phyloP scores from a whole-genome alignment of 257 asterid species.

The Henckelia pumila region DNA sequence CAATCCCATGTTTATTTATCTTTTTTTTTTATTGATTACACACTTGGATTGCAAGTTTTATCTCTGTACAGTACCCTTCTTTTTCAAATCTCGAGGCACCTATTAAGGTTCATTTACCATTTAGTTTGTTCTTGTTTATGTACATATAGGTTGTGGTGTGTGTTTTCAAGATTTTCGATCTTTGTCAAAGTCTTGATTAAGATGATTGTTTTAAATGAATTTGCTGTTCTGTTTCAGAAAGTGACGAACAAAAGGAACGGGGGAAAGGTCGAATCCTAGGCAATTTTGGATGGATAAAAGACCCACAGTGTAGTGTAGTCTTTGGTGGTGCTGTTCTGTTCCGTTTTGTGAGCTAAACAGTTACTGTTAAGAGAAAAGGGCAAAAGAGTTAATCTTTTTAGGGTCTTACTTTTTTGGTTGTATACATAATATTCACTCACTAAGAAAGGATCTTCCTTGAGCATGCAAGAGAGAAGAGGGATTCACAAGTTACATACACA shows the following conservation, averaged over 20 bases:
- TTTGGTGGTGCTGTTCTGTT: constrained; percentile 40
- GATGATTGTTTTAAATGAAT: constrained; percentile 21
- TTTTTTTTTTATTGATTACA: constrained; percentile 2
- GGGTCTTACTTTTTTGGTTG: constrained; percentile 31
- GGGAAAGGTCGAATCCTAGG: constrained; percentile 64
- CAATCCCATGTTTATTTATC: constrained; percentile 34
- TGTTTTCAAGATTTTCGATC: constrained; percentile 27
- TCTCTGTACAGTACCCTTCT: constrained; percentile 13
- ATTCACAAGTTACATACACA: constrained; percentile 52
- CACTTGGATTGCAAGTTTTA: constrained; percentile 34
- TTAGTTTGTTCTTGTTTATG: too few relatives aligned
- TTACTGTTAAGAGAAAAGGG: constrained; percentile 44
- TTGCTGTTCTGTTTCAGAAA: constrained; percentile 36
- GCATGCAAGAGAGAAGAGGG: constrained; percentile 66
- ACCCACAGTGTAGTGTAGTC: constrained; percentile 27
- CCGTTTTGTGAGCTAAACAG: constrained; percentile 46
- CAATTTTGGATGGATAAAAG: constrained; percentile 38
- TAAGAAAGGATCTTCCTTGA: constrained; percentile 47
- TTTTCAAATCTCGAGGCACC: constrained; percentile 72
- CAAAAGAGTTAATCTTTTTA: constrained; percentile 42
- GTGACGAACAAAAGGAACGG: constrained; percentile 18
- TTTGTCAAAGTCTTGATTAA: constrained; percentile 21
- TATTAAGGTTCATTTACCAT: constrained; percentile 21
- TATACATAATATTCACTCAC: constrained; percentile 42
- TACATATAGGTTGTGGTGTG: constrained; percentile 11